A percentile compares a stretch with the other conserved stretches of the same genome.
Evolutionary conservation across 176 grass and related monocot species (phyloP).

Genomic region (Neostapfia colusana): DNA sequence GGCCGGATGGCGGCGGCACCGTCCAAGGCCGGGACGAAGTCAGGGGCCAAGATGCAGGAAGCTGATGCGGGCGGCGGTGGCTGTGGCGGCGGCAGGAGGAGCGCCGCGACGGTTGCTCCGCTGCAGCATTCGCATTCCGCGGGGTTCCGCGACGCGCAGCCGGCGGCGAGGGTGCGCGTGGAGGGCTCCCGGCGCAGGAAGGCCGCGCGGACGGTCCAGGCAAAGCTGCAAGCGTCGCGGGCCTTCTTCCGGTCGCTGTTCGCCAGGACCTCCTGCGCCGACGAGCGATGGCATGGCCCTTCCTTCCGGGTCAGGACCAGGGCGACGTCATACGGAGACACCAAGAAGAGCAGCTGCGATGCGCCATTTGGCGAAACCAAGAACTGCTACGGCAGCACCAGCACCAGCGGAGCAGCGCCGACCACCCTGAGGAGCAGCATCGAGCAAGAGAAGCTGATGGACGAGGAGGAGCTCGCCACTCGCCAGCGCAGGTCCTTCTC

Average conservation of each 20-base stretch:
- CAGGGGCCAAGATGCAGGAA: conserved; percentile 28
- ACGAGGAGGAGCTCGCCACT: conserved; percentile 40
- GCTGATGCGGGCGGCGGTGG: neutral
- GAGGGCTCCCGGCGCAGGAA: conserved; percentile 34
- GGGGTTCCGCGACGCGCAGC: neutral
- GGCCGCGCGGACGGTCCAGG: conserved; percentile 18
- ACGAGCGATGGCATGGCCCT: neutral
- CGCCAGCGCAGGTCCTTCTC: conserved; percentile 62
- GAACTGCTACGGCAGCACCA: neutral
- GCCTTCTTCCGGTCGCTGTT: conserved; percentile 57
- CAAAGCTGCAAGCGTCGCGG: conserved; percentile 49
- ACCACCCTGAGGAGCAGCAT: conserved; percentile 48
- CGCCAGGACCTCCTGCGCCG: conserved; percentile 45
- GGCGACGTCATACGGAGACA: neutral
- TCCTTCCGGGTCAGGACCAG: neutral
- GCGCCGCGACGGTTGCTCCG: conserved; percentile 42
- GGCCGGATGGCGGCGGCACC: neutral
- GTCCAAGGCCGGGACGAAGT: conserved; percentile 8
- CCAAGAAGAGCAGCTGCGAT: no score
- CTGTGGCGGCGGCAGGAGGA: conserved; percentile 13
- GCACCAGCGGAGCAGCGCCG: neutral
- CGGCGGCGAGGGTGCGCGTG: conserved; percentile 22
- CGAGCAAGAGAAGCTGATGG: conserved; percentile 47
- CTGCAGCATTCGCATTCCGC: conserved; percentile 40
- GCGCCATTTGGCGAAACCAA: conserved; percentile 9